phyloP scores from a whole-genome alignment of 176 grass and related monocot species.

The Oryza rufipogon region DNA sequence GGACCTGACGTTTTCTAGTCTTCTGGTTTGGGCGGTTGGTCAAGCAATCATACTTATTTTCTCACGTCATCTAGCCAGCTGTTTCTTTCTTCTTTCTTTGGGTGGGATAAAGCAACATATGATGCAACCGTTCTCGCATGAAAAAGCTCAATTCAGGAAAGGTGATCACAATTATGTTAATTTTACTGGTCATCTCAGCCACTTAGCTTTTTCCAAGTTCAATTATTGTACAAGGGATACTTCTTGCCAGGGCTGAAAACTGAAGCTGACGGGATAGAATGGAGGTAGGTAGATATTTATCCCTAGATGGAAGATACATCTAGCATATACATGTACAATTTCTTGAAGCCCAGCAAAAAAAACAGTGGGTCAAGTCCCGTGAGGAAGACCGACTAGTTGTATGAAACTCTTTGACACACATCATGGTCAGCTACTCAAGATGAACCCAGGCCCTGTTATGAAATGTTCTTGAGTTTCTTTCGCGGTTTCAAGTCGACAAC shows the following conservation, averaged over 20 bases:
- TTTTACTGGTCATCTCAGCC: slow-evolving; percentile 38
- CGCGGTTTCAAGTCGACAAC: slow-evolving; percentile 80
- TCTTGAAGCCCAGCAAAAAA: slow-evolving; percentile 59
- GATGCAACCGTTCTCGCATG: neutral
- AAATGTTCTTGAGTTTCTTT: slow-evolving; percentile 72
- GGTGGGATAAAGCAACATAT: neutral
- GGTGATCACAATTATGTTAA: slow-evolving; percentile 28
- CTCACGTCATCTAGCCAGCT: neutral
- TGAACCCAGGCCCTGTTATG: slow-evolving; percentile 42
- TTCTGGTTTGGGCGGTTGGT: slow-evolving; percentile 1
- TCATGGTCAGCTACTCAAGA: slow-evolving; percentile 21
- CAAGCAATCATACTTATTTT: neutral
- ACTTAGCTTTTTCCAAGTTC: slow-evolving; percentile 41
- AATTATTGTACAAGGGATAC: slow-evolving; percentile 19
- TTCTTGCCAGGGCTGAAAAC: slow-evolving; percentile 32
- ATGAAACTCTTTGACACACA: slow-evolving; percentile 26
- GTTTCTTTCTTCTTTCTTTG: neutral
- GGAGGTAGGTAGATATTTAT: neutral
- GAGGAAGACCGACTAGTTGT: slow-evolving; percentile 35
- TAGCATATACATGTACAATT: slow-evolving; percentile 65
- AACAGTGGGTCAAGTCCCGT: slow-evolving; percentile 46
- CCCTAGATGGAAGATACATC: slow-evolving; percentile 35
- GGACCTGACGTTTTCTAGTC: neutral
- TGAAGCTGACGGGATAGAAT: slow-evolving; percentile 17
- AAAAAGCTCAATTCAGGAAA: neutral